Base-by-base conservation (phyloP, 352 stramenopile species). In the Phytophthora niederhauseri region DNA sequence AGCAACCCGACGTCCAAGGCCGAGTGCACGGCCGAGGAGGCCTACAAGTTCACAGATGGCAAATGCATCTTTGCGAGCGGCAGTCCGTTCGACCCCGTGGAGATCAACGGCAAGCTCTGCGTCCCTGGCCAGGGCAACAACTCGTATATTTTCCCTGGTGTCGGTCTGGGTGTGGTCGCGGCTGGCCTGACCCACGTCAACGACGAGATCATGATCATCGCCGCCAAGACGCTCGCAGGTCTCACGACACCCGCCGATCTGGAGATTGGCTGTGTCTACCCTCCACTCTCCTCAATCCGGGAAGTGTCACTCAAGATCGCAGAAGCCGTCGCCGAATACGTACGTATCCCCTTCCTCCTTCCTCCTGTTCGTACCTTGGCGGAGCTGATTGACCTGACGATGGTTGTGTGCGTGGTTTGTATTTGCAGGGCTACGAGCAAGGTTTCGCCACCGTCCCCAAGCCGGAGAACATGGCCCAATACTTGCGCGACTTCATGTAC, bases 71-170 rank as follows among this genome's bases (percentile, higher is more conserved):
- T 99, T 81, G 97, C 97, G n/a, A 98, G 87, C 59, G 97, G 97
- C 41, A 98, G 86, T 41, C 97, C 97, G 15, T 99, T 99, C 82
- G 93, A 98, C 76, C 92, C 95, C 6, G 93, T 99, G 3, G 72
- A 90, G 68, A 82, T 97, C 59, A 90, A 97, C 65, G 95, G 91
- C 54, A 83, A 93, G 68, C 90, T 73, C 12, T 94, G 80, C 56
- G 79, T 94, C 41, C 93, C 93, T 36, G 87, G 89, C 34, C 93
- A 98, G 75, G 88, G 90, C 70, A 98, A 98, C 85, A 98, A 98
- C 81, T 94, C 97, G 74, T 99, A 98, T 78, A 93, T 99, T 64
- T 99, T 99, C 84, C 97, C 97, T 20, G 97, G 96, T 52, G 83
- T 99, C 57, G 97, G 95, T 20, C 85, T 99, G 3, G 97, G 93